Evolutionary conservation across 352 stramenopile species (phyloP), one percentile per base, ranked within the genome.

Genomic region (Globisporangium rhizosaccharum): DNA sequence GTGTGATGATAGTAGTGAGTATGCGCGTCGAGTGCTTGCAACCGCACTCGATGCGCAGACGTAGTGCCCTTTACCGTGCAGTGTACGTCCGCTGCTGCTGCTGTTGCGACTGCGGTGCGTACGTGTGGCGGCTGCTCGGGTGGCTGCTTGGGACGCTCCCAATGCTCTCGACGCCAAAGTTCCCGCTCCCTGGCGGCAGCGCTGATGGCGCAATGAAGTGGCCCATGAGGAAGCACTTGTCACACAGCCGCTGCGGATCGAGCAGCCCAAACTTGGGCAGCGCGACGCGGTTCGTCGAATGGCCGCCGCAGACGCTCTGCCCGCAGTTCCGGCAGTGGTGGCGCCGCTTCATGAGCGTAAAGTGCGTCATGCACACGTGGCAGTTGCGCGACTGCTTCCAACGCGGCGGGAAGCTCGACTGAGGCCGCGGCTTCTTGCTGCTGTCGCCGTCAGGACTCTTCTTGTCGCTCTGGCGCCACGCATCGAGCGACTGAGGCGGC

Each of bases 241-340:
- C 82, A 54, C 82, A 92, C 56, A 92, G 75, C 37, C 82, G 82
- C 65, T 90, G 82, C 42, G 79, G 76, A 61, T 92, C 78, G 12
- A 72, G 70, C 14, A 92, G 70, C 18, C 67, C 78, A 59, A 88
- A 92, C 55, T 89, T 88, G 48, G 78, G 78, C 62, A 92, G 63
- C 56, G 82, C 72, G 36, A 92, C 80, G 55, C 82, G 80, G 74
- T 92, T 88, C 33, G 74, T 90, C 59, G 82, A 90, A 63, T 91
- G 82, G 50, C 75, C 77, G 46, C 67, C 74, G 63, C 82, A 91
- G 12, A 89, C 82, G 47, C 79, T 89, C 58, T 88, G 75, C 8
- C 83, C 83, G 65, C 83, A 92, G 63, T 90, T 89, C 18, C 83
- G 79, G 66, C 83, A 92, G 65, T 92, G 83, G 63, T 92, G 83